Evolutionary conservation across 768 basidiomycete species (phyloP), one percentile per base, ranked within the genome.

Genomic region (Mycena capillaripes): DNA sequence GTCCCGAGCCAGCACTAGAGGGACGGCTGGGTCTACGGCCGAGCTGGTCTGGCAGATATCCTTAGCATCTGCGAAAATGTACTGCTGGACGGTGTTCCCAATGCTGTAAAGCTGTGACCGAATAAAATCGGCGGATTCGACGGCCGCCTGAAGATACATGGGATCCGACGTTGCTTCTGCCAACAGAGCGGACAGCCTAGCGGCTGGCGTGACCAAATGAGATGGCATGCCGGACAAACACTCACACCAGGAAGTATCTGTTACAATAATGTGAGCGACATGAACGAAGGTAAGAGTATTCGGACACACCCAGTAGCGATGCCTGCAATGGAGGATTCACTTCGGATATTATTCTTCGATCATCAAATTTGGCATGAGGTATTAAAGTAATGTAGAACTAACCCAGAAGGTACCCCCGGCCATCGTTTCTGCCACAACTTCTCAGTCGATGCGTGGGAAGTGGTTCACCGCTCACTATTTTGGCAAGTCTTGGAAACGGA

Each of bases 361-460:
- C 55, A 56, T 53, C 27, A 53, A 53, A 27, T 53, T 53, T 48
- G n/a, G 46, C 27, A 53, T 29, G 19, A 17, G 30, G 23, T 12
- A 52, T 29, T 29, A 52, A 4, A 27, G 25, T 27, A 48, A 10
- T 21, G 17, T 36, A 36, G 7, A 7, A 61, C 60, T 32, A 8
- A 63, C 61, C 61, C 61, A 50, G 40, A 60, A 60, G 8, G 62
- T 64, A 12, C 62, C 62, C 16, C 62, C 62, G 3, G 27, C 25
- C 62, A 53, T 64, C 4, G 48, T 52, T 64, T 11, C 62, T 64
- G 32, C 29, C 29, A 4, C 19, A 34, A 34, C 4, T 3, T 19
- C 19, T 56, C 55, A 56, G 32, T 56, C 2, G 21, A 56, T 19
- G 21, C 25, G 25, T 29, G 21, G 19, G 16, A 34, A 56, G 4